phyloP scores from a whole-genome alignment of 345 rosid species.

The Camelina neglecta region DNA sequence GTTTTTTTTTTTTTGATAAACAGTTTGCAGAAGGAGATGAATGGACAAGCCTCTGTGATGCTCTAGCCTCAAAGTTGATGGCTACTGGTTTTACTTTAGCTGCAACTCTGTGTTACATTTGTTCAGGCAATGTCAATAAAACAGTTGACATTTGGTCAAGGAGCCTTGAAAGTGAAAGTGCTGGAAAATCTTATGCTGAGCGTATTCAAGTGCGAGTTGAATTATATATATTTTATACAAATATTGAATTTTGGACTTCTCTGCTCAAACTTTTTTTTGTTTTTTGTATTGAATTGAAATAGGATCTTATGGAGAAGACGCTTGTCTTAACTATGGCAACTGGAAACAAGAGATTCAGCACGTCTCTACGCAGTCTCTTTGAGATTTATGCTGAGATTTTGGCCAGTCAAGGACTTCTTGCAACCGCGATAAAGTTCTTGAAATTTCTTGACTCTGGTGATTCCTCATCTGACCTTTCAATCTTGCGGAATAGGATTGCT shows the following conservation, averaged over 20 bases:
- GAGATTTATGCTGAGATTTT: slow-evolving; percentile 94
- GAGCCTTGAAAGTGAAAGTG: slow-evolving; percentile 61
- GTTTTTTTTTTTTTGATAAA: too few relatives aligned
- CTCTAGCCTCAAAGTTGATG: slow-evolving; percentile 78
- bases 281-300: slow-evolving; percentile 23
- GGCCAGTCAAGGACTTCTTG: slow-evolving; percentile 82
- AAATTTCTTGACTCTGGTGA: slow-evolving; percentile 84
- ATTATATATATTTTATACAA: slow-evolving; percentile 29
- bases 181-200: slow-evolving; percentile 76
- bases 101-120: slow-evolving; percentile 82
- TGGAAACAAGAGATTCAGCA: slow-evolving; percentile 83
- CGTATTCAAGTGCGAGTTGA: slow-evolving; percentile 54
- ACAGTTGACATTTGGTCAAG: slow-evolving; percentile 97
- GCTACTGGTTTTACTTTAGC: slow-evolving; percentile 37
- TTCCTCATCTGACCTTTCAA: slow-evolving; percentile 76
- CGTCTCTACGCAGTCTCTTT: slow-evolving; percentile 85
- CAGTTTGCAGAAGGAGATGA: background rate
- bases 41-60: slow-evolving; percentile 50
- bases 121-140: slow-evolving; percentile 93
- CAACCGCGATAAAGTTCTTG: slow-evolving; percentile 85
- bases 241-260: slow-evolving; percentile 4
- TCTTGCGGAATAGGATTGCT: slow-evolving; percentile 77
- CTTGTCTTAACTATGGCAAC: slow-evolving; percentile 89
- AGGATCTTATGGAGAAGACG: slow-evolving; percentile 99
- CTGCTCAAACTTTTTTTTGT: slow-evolving; percentile 21